phyloP scores from a whole-genome alignment of 2,329 filamentous ascomycete species.

The Colletotrichum tanaceti region DNA sequence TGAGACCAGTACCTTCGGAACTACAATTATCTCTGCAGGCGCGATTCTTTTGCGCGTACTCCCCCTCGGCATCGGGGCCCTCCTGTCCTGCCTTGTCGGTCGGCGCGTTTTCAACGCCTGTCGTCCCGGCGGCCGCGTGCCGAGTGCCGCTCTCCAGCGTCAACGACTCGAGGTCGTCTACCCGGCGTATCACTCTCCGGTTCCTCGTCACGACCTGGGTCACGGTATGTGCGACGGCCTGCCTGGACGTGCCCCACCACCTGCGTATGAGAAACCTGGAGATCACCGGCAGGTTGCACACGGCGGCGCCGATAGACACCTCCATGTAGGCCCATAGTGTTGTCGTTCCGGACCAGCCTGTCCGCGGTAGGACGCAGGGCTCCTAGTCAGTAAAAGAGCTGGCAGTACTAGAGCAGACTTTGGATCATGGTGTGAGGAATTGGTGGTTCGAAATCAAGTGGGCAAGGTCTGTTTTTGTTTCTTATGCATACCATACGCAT shows the following conservation, averaged over 20 bases:
- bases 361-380: not conserved
- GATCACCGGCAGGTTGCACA: conserved; percentile 25
- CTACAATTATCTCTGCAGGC: not conserved
- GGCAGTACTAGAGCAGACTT: too few relatives aligned
- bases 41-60: not conserved
- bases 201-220: not conserved
- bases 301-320: conserved; percentile 10
- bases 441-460: not conserved
- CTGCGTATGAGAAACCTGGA: conserved; percentile 16
- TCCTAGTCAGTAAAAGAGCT: not conserved
- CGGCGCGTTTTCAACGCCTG: not conserved
- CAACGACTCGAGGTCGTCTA: conserved; percentile 3
- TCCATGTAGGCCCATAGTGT: conserved; percentile 26
- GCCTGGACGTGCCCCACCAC: conserved; percentile 12
- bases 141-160: not conserved
- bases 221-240: conserved; percentile 3
- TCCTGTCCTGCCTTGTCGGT: not conserved
- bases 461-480: not conserved
- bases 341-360: conserved; percentile 27
- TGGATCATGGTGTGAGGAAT: too few relatives aligned
- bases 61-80: not conserved
- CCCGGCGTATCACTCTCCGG: conserved; percentile 1
- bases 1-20: not conserved
- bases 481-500: conserved; percentile 12
- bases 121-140: not conserved